Conservation (phyloP, 257 asterid genomes). For the Gardenia jasminoides region DNA sequence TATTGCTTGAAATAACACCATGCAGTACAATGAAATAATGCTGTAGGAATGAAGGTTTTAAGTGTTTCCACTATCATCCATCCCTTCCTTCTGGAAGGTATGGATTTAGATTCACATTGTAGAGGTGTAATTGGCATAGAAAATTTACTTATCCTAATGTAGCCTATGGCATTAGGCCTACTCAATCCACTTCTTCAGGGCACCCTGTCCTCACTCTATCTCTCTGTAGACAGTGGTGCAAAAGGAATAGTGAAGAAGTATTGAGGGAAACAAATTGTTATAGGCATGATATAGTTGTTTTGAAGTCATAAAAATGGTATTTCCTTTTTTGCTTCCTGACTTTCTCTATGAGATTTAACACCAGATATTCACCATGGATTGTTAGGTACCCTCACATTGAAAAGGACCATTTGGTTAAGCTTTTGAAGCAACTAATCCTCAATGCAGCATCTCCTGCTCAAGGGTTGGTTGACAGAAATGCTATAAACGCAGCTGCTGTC, state of each 20-base stretch:
- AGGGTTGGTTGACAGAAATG: slow-evolving; percentile 47
- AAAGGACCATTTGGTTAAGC: slow-evolving; percentile 92
- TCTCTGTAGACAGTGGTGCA: not conserved
- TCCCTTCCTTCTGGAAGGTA: not conserved
- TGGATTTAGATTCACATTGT: not conserved
- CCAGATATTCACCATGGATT: slow-evolving; percentile 14
- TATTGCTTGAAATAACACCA: not conserved
- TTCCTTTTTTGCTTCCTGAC: not conserved
- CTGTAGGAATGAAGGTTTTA: not conserved
- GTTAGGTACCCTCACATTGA: slow-evolving; percentile 82
- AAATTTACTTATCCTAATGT: not conserved
- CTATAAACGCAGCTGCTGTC: slow-evolving; percentile 72
- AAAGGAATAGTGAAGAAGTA: not conserved
- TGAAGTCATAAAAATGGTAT: not conserved
- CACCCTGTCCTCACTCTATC: not conserved
- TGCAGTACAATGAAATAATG: not conserved
- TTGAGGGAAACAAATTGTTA: not conserved
- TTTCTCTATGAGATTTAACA: slow-evolving; percentile 11
- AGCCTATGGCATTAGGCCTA: not conserved
- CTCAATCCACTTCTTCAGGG: not conserved
- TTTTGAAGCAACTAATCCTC: slow-evolving; percentile 71
- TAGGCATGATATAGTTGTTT: not conserved
- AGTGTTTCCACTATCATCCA: not conserved
- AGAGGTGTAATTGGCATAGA: not conserved
- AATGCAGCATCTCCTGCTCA: slow-evolving; percentile 56